Conservation (phyloP, 169 alveolate genomes). For the Eimeria sp. region DNA sequence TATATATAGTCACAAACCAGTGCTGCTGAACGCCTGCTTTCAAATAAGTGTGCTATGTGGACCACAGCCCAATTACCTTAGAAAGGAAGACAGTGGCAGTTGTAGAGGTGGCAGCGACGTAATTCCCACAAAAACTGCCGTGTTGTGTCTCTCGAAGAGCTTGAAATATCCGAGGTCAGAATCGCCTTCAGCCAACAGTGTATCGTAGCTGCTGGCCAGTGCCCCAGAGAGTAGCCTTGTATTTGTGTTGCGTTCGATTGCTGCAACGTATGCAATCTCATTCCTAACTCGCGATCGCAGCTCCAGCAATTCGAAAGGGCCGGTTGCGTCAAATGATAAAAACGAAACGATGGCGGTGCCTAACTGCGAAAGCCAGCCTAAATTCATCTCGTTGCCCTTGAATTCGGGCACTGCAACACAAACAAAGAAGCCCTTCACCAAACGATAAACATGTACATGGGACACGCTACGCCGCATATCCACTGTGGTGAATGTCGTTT, state of each 20-base stretch:
- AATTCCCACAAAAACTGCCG: slow-evolving; percentile 72
- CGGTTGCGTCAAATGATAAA: slow-evolving; percentile 57
- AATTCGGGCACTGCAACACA: slow-evolving; percentile 57
- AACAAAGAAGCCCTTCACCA: slow-evolving; percentile 1
- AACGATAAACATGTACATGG: neutral
- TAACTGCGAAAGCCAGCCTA: slow-evolving; percentile 58
- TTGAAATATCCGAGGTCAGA: slow-evolving; percentile 72
- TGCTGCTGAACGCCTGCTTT: neutral
- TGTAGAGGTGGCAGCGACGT: slow-evolving; percentile 64
- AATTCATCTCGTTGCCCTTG: slow-evolving; percentile 60
- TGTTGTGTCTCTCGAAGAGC: slow-evolving; percentile 68
- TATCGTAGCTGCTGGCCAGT: slow-evolving; percentile 39
- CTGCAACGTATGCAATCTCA: slow-evolving; percentile 67
- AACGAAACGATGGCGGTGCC: slow-evolving; percentile 71
- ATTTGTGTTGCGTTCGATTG: slow-evolving; percentile 69
- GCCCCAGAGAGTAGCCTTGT: slow-evolving; percentile 69
- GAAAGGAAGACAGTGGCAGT: slow-evolving; percentile 68
- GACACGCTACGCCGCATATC: neutral
- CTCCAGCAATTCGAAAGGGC: slow-evolving; percentile 71
- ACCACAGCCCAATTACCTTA: slow-evolving; percentile 19
- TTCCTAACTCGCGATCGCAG: slow-evolving; percentile 57
- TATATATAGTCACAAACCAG: neutral
- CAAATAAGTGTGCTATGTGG: neutral
- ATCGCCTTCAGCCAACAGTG: slow-evolving; percentile 61
- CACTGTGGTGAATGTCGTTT: neutral